These are phyloP conservation scores for Avena eriantha DNA, from an alignment of 176 grass and related monocot genomes.

Conservation along the genomic window DNA sequence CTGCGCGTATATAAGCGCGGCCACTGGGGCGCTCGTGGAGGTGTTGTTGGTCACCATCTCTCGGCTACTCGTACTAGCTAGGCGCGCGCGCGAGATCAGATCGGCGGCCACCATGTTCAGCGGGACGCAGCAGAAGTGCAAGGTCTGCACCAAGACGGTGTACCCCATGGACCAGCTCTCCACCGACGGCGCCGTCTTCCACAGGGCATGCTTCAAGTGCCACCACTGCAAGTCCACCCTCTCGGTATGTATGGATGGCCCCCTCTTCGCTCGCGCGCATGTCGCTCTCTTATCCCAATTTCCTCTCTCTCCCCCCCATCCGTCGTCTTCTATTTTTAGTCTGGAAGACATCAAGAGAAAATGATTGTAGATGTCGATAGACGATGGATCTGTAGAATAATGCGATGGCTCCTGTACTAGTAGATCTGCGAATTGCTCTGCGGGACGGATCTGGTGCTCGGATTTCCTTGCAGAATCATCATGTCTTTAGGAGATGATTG, in stretches of 20 bases:
- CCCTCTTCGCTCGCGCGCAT: neutral
- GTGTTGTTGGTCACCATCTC: neutral
- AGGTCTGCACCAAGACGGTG: conserved; percentile 91
- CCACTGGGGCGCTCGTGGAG: conserved; percentile 1
- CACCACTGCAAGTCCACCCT: conserved; percentile 94
- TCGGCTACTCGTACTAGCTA: neutral
- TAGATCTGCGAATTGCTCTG: conserved; percentile 42
- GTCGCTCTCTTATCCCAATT: neutral
- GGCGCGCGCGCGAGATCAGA: conserved; percentile 2
- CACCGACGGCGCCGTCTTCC: conserved; percentile 70
- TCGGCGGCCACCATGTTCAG: conserved; percentile 51
- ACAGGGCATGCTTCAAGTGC: conserved; percentile 94
- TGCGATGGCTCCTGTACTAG: neutral
- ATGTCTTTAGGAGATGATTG: neutral
- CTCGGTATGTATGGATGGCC: conserved; percentile 44
- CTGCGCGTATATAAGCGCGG: conserved; percentile 45
- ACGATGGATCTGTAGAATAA: conserved; percentile 37
- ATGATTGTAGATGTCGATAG: neutral
- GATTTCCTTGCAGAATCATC: neutral
- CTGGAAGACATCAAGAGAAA: neutral
- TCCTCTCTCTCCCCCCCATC: neutral
- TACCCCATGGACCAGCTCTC: conserved; percentile 94
- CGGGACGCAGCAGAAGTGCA: conserved; percentile 86
- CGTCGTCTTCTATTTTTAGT: neutral
- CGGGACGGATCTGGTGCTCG: conserved; percentile 34